Conservation (phyloP, 148 eudicot genomes). For the Fagopyrum homotropicum region DNA sequence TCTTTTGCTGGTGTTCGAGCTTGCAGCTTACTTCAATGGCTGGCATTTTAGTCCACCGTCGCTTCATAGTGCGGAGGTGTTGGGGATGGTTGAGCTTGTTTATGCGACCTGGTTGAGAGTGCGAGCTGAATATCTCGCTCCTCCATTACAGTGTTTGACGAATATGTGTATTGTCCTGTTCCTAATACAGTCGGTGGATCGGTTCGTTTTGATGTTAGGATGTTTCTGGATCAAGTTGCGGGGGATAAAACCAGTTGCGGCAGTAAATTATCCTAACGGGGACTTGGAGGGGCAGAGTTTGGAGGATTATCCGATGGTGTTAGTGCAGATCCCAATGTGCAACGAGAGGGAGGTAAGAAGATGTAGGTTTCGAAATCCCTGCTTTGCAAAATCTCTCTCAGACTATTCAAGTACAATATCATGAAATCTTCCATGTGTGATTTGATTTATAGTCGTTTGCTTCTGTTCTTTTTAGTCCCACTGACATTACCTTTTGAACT, state of each 20-base stretch:
- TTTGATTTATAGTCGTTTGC: slow-evolving; percentile 8
- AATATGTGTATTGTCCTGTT: slow-evolving; percentile 71
- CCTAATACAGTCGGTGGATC: slow-evolving; percentile 73
- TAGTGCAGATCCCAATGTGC: slow-evolving; percentile 94
- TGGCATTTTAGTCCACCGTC: slow-evolving; percentile 85
- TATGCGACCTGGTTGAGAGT: slow-evolving; percentile 60
- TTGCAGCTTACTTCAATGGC: slow-evolving; percentile 53
- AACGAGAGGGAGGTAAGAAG: slow-evolving; percentile 95
- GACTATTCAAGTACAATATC: neutral
- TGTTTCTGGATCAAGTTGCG: slow-evolving; percentile 69
- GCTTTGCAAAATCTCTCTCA: slow-evolving; percentile 6
- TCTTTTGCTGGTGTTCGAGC: slow-evolving; percentile 38
- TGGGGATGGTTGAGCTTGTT: slow-evolving; percentile 50
- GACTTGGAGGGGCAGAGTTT: slow-evolving; percentile 21
- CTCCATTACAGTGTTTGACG: slow-evolving; percentile 58
- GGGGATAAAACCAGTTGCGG: slow-evolving; percentile 56
- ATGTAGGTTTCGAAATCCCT: slow-evolving; percentile 64
- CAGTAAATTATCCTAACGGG: slow-evolving; percentile 29
- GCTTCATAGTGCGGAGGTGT: slow-evolving; percentile 38
- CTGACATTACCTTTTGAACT: neutral
- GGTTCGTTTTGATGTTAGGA: slow-evolving; percentile 64
- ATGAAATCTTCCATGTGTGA: neutral
- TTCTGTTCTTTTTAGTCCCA: neutral
- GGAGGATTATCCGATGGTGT: slow-evolving; percentile 76
- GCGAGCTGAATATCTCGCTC: slow-evolving; percentile 68